A percentile compares a stretch with the other conserved stretches of the same genome.
These are phyloP conservation scores for Pythium scleroteichum DNA, from an alignment of 352 stramenopile genomes.

Conservation along the genomic window DNA sequence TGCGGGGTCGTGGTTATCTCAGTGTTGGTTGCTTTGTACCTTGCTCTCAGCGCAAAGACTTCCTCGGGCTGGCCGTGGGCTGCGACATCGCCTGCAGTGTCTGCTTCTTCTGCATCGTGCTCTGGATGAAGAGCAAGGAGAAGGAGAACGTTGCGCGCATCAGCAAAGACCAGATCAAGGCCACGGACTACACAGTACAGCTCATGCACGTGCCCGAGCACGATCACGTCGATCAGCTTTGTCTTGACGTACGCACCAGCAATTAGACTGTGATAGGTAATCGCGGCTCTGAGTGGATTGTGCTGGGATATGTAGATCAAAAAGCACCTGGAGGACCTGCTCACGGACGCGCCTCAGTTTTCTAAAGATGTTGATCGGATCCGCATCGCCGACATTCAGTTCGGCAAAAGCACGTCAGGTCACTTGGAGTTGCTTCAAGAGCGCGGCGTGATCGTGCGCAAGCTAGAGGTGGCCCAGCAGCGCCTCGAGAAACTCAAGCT, in stretches of 20 bases:
- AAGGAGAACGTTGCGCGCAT: slow-evolving; percentile 61
- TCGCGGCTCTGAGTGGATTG: not conserved
- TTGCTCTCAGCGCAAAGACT: slow-evolving; percentile 74
- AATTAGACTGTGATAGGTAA: too few species aligned
- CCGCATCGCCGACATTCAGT: slow-evolving; percentile 76
- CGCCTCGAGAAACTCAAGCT: slow-evolving; percentile 67
- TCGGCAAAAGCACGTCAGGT: slow-evolving; percentile 64
- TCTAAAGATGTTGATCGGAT: slow-evolving; percentile 59
- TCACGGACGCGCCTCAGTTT: slow-evolving; percentile 55
- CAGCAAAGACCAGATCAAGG: slow-evolving; percentile 64
- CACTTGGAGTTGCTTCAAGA: slow-evolving; percentile 63
- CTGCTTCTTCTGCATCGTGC: slow-evolving; percentile 63
- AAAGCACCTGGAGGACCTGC: slow-evolving; percentile 57
- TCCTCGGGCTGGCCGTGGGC: slow-evolving; percentile 65
- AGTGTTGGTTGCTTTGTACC: slow-evolving; percentile 27
- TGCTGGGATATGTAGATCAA: slow-evolving; percentile 43
- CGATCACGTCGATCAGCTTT: slow-evolving; percentile 58
- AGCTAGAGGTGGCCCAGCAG: slow-evolving; percentile 64
- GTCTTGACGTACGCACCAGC: slow-evolving; percentile 44
- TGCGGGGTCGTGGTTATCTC: too few species aligned
- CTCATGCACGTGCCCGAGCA: slow-evolving; percentile 64
- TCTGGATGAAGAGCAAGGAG: slow-evolving; percentile 78
- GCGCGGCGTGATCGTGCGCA: slow-evolving; percentile 60
- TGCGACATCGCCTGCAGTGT: slow-evolving; percentile 71
- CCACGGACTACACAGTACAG: slow-evolving; percentile 78